phyloP scores from a whole-genome alignment of 2,329 filamentous ascomycete species.

The Mollisiaceae sp. region DNA sequence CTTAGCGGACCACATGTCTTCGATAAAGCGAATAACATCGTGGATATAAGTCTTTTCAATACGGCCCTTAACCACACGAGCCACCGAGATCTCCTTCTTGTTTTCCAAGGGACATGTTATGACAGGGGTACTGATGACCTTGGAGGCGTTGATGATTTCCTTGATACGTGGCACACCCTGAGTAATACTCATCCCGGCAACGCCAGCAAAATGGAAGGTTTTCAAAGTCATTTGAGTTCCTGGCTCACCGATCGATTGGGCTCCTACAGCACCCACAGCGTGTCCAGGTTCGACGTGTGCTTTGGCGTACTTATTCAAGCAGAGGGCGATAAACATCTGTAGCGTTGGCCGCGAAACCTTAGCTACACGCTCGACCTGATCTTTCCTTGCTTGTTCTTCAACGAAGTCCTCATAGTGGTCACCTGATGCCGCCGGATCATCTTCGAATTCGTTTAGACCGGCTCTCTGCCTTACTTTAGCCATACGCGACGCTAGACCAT shows the following conservation, averaged over 20 bases:
- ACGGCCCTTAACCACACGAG: constrained; percentile 88
- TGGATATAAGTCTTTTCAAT: constrained; percentile 94
- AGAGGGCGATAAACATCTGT: constrained; percentile 77
- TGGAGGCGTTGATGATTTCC: constrained; percentile 99
- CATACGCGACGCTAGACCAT: constrained; percentile 65
- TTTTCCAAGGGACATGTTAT: constrained; percentile 87
- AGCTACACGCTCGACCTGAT: constrained; percentile 69
- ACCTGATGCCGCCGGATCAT: constrained; percentile 41
- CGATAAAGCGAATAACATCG: constrained; percentile 80
- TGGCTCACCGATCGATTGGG: constrained; percentile 96
- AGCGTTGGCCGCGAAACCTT: constrained; percentile 82
- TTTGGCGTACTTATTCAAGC: constrained; percentile 87
- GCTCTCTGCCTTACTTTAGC: constrained; percentile 56
- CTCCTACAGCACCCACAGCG: constrained; percentile 93
- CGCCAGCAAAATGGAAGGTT: constrained; percentile 99
- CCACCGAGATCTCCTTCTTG: constrained; percentile 74
- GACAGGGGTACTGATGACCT: constrained; percentile 90
- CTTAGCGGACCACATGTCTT: constrained; percentile 85
- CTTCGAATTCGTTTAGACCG: constrained; percentile 53
- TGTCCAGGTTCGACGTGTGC: constrained; percentile 94
- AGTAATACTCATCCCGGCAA: constrained; percentile 98
- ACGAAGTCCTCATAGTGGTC: constrained; percentile 39
- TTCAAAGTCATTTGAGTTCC: constrained; percentile 99
- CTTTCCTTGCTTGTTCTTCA: constrained; percentile 38
- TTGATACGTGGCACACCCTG: constrained; percentile 99